Conservation (phyloP, 768 basidiomycete genomes). For the Boletus pseudo-olivaceus region DNA sequence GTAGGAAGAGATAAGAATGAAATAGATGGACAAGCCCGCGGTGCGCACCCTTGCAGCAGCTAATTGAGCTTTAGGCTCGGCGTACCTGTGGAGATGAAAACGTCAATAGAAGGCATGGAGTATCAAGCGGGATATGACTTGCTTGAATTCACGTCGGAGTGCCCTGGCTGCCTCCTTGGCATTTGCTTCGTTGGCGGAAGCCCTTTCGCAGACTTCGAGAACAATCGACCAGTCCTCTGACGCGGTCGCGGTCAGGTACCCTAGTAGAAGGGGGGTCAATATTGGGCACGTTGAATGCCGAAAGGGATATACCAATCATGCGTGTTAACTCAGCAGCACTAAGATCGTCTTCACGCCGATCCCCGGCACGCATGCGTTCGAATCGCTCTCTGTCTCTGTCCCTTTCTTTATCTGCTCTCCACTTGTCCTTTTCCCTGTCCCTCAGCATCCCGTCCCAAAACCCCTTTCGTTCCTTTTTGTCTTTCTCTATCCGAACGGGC, state of each 20-base stretch:
- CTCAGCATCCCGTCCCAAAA: conserved; percentile 48
- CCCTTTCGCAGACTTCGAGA: conserved; percentile 82
- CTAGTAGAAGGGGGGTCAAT: conserved; percentile 33
- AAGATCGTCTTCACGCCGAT: conserved; percentile 42
- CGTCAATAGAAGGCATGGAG: conserved; percentile 6
- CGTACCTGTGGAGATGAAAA: conserved; percentile 46
- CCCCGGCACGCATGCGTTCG: conserved; percentile 31
- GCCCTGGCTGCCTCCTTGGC: conserved; percentile 86
- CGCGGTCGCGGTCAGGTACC: conserved; percentile 70
- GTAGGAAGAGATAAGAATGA: neutral
- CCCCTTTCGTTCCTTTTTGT: conserved; percentile 50
- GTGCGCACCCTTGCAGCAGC: conserved; percentile 67
- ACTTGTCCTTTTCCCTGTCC: conserved; percentile 35
- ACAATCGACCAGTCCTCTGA: conserved; percentile 83
- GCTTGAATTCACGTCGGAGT: conserved; percentile 85
- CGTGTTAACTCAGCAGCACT: conserved; percentile 54
- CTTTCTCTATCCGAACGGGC: conserved; percentile 32
- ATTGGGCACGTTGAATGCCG: neutral
- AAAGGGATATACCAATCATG: conserved; percentile 57
- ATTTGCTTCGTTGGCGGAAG: conserved; percentile 63
- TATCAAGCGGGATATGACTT: conserved; percentile 16
- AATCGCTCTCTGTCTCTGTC: conserved; percentile 36
- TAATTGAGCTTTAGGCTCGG: conserved; percentile 70
- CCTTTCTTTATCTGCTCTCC: conserved; percentile 27
- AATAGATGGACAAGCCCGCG: neutral